Evolutionary conservation across 2,329 filamentous ascomycete species (phyloP).

Genomic region (Neurospora sp.): DNA sequence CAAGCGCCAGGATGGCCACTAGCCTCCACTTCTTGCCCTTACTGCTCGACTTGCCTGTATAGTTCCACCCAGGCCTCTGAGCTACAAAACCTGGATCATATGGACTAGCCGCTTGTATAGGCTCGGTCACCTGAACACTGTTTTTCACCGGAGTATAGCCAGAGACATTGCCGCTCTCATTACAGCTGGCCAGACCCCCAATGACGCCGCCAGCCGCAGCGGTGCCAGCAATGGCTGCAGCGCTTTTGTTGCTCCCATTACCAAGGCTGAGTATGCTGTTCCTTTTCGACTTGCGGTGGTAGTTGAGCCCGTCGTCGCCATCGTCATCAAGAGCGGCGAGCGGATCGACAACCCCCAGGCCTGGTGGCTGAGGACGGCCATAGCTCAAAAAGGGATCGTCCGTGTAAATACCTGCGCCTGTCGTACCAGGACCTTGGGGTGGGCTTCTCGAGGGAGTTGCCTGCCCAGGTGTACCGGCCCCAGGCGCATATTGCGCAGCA

Average conservation of each 20-base stretch:
- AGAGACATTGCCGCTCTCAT: slow-evolving; percentile 21
- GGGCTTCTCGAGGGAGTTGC: slow-evolving; percentile 38
- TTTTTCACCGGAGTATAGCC: slow-evolving; percentile 46
- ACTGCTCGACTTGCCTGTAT: slow-evolving; percentile 39
- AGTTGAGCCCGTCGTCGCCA: slow-evolving; percentile 71
- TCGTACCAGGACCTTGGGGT: slow-evolving; percentile 25
- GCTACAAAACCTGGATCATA: slow-evolving; percentile 19
- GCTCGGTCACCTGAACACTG: slow-evolving; percentile 1
- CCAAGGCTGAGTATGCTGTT: slow-evolving; percentile 51
- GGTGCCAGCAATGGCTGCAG: slow-evolving; percentile 34
- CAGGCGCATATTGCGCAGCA: slow-evolving; percentile 24
- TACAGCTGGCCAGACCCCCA: slow-evolving; percentile 30
- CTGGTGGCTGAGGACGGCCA: slow-evolving; percentile 36
- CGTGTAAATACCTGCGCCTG: slow-evolving; percentile 33
- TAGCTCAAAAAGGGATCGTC: slow-evolving; percentile 60
- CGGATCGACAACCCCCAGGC: slow-evolving; percentile 58
- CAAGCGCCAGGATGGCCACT: slow-evolving; percentile 55
- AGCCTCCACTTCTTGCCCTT: slow-evolving; percentile 59
- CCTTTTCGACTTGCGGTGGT: slow-evolving; percentile 33
- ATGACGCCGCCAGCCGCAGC: slow-evolving; percentile 34
- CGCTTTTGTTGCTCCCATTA: slow-evolving; percentile 32
- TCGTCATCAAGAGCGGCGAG: slow-evolving; percentile 69
- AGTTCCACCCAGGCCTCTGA: slow-evolving; percentile 60
- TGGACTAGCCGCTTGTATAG: slow-evolving; percentile 10
- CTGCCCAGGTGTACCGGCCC: slow-evolving; percentile 24